Percentiles rank a stretch among this genome's conserved stretches.
Conservation (phyloP, 352 stramenopile genomes). For the Pythium rishiriense region DNA sequence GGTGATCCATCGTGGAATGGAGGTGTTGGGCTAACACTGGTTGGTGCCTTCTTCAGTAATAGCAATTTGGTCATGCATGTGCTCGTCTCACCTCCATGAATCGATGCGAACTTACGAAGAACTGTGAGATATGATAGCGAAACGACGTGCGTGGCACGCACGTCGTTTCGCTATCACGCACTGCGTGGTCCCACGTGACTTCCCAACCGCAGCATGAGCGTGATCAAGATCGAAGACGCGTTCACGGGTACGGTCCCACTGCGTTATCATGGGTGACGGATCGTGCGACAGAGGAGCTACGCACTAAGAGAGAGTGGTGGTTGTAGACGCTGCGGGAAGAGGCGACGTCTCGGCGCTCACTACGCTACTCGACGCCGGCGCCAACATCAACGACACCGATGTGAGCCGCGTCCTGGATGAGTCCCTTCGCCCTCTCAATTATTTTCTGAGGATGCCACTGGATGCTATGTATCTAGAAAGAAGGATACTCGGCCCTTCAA, state of each 20-base stretch:
- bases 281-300: no score
- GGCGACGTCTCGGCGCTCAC: conserved; percentile 39
- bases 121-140: conserved; percentile 23
- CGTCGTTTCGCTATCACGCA: background rate
- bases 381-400: conserved; percentile 57
- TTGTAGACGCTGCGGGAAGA: conserved; percentile 43
- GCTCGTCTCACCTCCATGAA: no score
- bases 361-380: conserved; percentile 45
- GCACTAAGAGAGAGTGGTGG: background rate
- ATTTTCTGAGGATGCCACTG: no score
- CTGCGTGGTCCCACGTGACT: background rate
- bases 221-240: conserved; percentile 61
- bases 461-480: conserved; percentile 31
- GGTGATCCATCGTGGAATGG: no score
- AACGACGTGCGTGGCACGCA: conserved; percentile 15
- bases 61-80: no score
- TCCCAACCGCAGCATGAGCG: conserved; percentile 31
- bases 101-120: background rate
- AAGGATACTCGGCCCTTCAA: conserved; percentile 63
- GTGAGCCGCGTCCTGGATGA: conserved; percentile 27
- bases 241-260: conserved; percentile 42
- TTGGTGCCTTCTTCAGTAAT: no score
- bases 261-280: background rate
- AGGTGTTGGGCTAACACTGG: no score
- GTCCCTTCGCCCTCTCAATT: background rate